Percentiles rank a stretch among this genome's conserved stretches.
These are phyloP conservation scores for Coemansia sp. DNA, from an alignment of 192 early-diverging fungal species.

Conservation along the genomic window DNA sequence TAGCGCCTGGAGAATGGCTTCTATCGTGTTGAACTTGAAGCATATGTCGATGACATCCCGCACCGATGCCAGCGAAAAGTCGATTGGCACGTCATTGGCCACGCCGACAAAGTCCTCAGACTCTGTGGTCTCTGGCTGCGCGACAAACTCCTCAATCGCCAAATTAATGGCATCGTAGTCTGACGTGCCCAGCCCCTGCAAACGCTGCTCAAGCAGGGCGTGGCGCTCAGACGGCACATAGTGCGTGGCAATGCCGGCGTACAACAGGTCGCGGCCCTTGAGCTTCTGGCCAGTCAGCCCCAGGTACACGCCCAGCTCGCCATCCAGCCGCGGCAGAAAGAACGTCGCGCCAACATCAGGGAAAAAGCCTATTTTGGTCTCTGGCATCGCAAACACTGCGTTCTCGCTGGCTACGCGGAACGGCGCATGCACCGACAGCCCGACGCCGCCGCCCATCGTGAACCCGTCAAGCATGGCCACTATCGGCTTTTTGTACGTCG, in stretches of 20 bases:
- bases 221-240: constrained; percentile 87
- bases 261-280: constrained; percentile 82
- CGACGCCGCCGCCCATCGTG: constrained; percentile 97
- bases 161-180: constrained; percentile 79
- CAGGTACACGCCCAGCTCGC: constrained; percentile 89
- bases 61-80: constrained; percentile 40
- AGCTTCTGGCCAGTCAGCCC: constrained; percentile 83
- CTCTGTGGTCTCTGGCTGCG: constrained; percentile 46
- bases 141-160: constrained; percentile 90
- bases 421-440: constrained; percentile 90
- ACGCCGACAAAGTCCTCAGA: constrained; percentile 82
- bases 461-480: constrained; percentile 87
- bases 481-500: constrained; percentile 82
- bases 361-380: constrained; percentile 93
- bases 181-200: constrained; percentile 76
- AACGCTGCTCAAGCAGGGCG: constrained; percentile 71
- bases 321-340: constrained; percentile 93
- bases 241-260: constrained; percentile 94
- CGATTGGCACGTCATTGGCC: constrained; percentile 30
- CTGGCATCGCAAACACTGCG: constrained; percentile 97
- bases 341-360: constrained; percentile 96
- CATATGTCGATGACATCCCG: constrained; percentile 80
- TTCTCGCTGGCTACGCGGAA: constrained; percentile 97
- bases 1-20: constrained; percentile 81
- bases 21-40: constrained; percentile 79